Base-by-base conservation (phyloP, 2,329 filamentous ascomycete genomes). In the Ceratocystis ficicola region DNA sequence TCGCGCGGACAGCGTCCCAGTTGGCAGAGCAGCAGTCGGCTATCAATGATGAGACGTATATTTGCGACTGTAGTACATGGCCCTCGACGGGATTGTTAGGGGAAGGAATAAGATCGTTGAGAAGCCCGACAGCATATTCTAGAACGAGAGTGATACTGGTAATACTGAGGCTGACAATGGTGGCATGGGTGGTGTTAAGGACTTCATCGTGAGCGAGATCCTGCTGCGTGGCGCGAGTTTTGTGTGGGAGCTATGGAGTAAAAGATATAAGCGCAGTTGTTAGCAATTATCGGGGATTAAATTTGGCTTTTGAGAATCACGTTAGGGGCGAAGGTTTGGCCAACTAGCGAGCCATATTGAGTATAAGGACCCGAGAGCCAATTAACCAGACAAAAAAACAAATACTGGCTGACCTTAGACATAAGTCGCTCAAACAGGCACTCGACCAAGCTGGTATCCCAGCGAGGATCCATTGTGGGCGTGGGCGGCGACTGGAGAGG, bases 1-100 rank as follows among this genome's bases (percentile, higher is more conserved):
- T 69, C 41, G 67, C 71, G 66, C 77, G 75, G 55, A 80, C 71
- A 48, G 76, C 74, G 32, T 79, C 75, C 84, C 84, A 87, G 71
- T 85, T 80, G 64, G 81, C 80, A 63, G 80, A 79, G 70, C 84
- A 87, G 72, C 85, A 88, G 71, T 87, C 84, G 71, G 84, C 83
- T 44, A 85, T 78, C 52, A 88, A 76, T 61, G 81, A 79, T 62
- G 87, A 74, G n/a, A 87, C 76, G 70, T 85, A 87, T 61, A 85
- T 76, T 72, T 88, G 85, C 20, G 86, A 87, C 60, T 83, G 78
- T 41, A 87, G 75, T 63, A 88, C 78, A 71, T 86, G 83, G 25
- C 76, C 74, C 59, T 78, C 73, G 65, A 82, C 75, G 62, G 71
- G 74, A 68, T 78, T 79, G 71, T 83, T 83, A 2, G 82, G 80